Percentiles rank a stretch among this genome's conserved stretches.
Conservation (phyloP, 805 yeast genomes). For the Suhomyces pyralidae region DNA sequence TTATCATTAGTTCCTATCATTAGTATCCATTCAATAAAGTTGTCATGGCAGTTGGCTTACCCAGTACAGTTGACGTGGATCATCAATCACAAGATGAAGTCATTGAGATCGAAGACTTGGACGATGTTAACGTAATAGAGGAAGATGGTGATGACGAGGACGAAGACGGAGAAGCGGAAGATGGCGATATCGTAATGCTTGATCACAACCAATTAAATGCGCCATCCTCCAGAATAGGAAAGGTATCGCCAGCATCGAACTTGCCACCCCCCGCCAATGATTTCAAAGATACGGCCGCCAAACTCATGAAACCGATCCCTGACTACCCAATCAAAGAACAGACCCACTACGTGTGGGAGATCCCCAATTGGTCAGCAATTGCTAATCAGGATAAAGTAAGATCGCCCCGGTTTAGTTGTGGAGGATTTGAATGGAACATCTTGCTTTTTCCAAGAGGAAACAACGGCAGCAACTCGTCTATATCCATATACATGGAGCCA, state of each 20-base stretch:
- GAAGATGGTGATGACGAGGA: constrained; percentile 16
- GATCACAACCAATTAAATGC: constrained; percentile 1
- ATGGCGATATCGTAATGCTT: constrained; percentile 3
- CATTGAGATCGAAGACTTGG: constrained; percentile 13
- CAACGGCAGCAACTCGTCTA: constrained; percentile 39
- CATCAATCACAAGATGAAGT: constrained; percentile 4
- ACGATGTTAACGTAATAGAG: constrained; percentile 12
- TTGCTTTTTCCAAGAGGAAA: constrained; percentile 79
- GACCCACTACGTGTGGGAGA: constrained; percentile 47
- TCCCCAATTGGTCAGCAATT: constrained; percentile 45
- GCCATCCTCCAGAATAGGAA: neutral
- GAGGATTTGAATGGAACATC: constrained; percentile 64
- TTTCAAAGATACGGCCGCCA: constrained; percentile 23
- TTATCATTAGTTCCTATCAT: neutral
- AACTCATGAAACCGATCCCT: constrained; percentile 36
- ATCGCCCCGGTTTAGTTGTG: constrained; percentile 50
- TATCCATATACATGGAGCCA: constrained; percentile 83
- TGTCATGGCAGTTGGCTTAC: constrained; percentile 2
- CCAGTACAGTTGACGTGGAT: neutral
- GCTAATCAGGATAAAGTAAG: constrained; percentile 42
- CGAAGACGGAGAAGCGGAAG: neutral
- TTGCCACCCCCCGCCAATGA: constrained; percentile 29
- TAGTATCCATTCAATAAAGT: neutral
- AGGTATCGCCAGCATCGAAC: constrained; percentile 1
- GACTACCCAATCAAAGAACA: constrained; percentile 39